Percentiles rank a stretch among this genome's conserved stretches.
phyloP scores from a whole-genome alignment of 208 protist genomes.

The Trypanosoma scelopori region DNA sequence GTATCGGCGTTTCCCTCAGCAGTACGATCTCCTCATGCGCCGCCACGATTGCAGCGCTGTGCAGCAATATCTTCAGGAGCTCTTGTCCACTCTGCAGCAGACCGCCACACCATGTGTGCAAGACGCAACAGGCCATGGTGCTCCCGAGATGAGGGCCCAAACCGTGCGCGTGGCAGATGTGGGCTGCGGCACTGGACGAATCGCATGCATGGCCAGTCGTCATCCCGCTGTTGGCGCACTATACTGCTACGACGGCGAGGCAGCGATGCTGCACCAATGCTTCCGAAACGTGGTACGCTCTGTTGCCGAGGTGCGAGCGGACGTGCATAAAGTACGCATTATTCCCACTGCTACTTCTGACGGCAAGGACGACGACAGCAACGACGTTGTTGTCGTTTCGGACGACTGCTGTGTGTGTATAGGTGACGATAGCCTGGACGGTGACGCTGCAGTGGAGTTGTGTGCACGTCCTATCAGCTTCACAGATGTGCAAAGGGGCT shows the following conservation, averaged over 20 bases:
- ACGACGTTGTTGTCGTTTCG: neutral
- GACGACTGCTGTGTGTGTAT: constrained; percentile 1
- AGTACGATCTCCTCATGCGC: constrained; percentile 79
- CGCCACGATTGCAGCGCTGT: constrained; percentile 66
- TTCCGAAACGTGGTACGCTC: constrained; percentile 44
- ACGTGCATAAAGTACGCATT: constrained; percentile 10
- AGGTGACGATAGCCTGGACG: neutral
- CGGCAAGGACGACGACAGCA: neutral
- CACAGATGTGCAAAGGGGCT: constrained; percentile 37
- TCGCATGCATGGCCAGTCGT: constrained; percentile 52
- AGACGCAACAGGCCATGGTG: neutral
- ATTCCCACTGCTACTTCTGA: neutral
- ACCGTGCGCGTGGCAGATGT: constrained; percentile 57
- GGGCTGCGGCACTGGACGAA: constrained; percentile 82
- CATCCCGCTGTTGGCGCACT: constrained; percentile 48
- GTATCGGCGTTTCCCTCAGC: constrained; percentile 72
- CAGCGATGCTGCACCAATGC: constrained; percentile 62
- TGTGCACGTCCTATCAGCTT: constrained; percentile 58
- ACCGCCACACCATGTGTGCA: neutral
- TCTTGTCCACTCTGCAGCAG: constrained; percentile 38
- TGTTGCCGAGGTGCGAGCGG: constrained; percentile 11
- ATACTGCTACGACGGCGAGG: constrained; percentile 76
- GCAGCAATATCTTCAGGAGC: constrained; percentile 33
- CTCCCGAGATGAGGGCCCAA: neutral
- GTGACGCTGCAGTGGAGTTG: constrained; percentile 27